Conservation (phyloP, 805 yeast species). For the Isabelozyma heimii region DNA sequence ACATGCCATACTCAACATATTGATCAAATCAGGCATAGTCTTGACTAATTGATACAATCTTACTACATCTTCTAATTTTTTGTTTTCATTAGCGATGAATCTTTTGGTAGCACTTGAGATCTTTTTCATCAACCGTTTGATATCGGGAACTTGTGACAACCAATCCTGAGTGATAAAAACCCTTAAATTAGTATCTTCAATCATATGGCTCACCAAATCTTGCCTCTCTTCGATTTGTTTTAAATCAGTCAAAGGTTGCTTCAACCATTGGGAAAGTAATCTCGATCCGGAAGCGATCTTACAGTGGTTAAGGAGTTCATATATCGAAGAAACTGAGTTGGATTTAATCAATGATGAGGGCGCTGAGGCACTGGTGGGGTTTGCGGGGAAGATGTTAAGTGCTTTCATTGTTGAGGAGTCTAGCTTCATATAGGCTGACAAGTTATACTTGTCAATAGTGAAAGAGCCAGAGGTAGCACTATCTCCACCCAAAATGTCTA, state of each 20-base stretch:
- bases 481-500: slow-evolving; percentile 60
- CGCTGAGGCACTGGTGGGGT: slow-evolving; percentile 24
- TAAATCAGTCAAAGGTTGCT: slow-evolving; percentile 82
- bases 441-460: slow-evolving; percentile 61
- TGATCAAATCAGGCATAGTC: slow-evolving; percentile 66
- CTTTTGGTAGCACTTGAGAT: slow-evolving; percentile 37
- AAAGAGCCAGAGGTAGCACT: slow-evolving; percentile 49
- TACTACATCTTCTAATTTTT: slow-evolving; percentile 83
- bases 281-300: slow-evolving; percentile 88
- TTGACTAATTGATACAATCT: slow-evolving; percentile 79
- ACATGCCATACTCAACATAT: slow-evolving; percentile 45
- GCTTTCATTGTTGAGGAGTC: slow-evolving; percentile 91
- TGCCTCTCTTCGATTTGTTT: slow-evolving; percentile 66
- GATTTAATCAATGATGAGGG: slow-evolving; percentile 11
- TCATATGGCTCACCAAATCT: slow-evolving; percentile 65
- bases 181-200: slow-evolving; percentile 68
- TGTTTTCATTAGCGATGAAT: slow-evolving; percentile 37
- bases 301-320: slow-evolving; percentile 83
- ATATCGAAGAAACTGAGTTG: slow-evolving; percentile 50
- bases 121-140: slow-evolving; percentile 71
- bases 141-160: slow-evolving; percentile 76
- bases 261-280: slow-evolving; percentile 87
- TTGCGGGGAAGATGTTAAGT: slow-evolving; percentile 73
- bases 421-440: slow-evolving; percentile 81
- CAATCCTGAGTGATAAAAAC: slow-evolving; percentile 64